Percentiles rank a stretch among this genome's conserved stretches.
phyloP scores from a whole-genome alignment of 768 basidiomycete genomes.

The Naematelia aurantialba region DNA sequence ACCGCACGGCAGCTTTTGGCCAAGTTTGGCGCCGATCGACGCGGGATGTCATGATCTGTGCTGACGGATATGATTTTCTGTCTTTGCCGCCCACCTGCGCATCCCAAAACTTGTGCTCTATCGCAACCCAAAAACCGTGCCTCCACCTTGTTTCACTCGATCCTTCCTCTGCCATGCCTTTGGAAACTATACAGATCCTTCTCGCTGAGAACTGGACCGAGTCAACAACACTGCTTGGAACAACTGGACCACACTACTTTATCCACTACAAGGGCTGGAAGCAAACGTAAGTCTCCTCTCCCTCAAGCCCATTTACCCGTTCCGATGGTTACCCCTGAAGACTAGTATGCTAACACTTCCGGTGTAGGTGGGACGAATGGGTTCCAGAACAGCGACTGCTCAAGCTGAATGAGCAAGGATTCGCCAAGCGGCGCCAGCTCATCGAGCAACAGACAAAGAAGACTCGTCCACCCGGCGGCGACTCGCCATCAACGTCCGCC shows the following conservation, averaged over 20 bases:
- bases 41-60: constrained; percentile 8
- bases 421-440: constrained; percentile 71
- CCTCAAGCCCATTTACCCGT: no score
- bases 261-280: constrained; percentile 99
- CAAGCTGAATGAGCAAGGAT: constrained; percentile 76
- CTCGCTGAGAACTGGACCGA: constrained; percentile 65
- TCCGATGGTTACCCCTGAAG: neutral
- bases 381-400: constrained; percentile 75
- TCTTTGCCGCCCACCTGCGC: neutral
- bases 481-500: constrained; percentile 8
- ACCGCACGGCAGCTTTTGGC: constrained; percentile 15
- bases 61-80: constrained; percentile 19
- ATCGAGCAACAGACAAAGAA: constrained; percentile 52
- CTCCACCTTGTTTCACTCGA: no score
- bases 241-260: constrained; percentile 75
- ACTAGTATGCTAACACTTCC: no score
- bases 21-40: constrained; percentile 8
- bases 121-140: no score
- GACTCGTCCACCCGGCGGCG: constrained; percentile 50
- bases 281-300: constrained; percentile 81
- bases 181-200: constrained; percentile 57
- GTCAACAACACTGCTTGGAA: constrained; percentile 59
- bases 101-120: neutral
- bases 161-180: constrained; percentile 6
- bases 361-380: constrained; percentile 91